Base-by-base conservation (phyloP, 352 stramenopile species). In the Globisporangium heterothallicum region DNA sequence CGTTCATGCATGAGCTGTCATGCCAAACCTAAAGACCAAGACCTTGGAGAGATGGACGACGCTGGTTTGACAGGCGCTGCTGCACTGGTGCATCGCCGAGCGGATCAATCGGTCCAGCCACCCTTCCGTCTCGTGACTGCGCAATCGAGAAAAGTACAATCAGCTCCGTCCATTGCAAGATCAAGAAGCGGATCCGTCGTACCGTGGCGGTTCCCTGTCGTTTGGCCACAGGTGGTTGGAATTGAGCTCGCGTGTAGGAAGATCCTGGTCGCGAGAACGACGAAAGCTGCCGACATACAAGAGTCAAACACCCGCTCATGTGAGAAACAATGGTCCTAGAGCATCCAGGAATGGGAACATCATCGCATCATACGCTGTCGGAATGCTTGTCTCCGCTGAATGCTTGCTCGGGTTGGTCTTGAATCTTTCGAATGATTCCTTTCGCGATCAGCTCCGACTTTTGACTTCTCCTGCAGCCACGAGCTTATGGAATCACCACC, bases 221-320 rank as follows among this genome's bases (percentile, higher is more conserved):
- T 26, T 69, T 78, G 26, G 48, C 63, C 0, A 73, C 62, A 1
- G 74, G 71, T 0, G 72, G 74, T 24, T 86, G 68, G 51, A 84
- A 71, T 41, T 89, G 76, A 8, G 75, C 78, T 38, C 76, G 57
- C 21, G 64, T 73, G 57, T 92, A 92, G 16, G 81, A 78, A 1
- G 81, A 92, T 13, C 78, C 81, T 10, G 81, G 81, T 8, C 81
- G 72, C 4, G 81, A 92, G 42, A 89, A 87, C 10, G 73, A 75
- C 9, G 78, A 84, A 51, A 92, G 79, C 80, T 92, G 53, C 1
- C 14, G 19, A 36, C 9, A 48, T 13, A n/a, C n/a, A 30, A 36
- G 6, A 12, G 22, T 29, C 16, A 36, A 6, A 45, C 1, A 45
- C 5, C 10, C 10, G 12, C 14, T 16, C 12, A n/a, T 38, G 32